Evolutionary conservation across 208 protist genomes (phyloP), one percentile per base, ranked within the genome.

Genomic region (Trypanosoma brucei): DNA sequence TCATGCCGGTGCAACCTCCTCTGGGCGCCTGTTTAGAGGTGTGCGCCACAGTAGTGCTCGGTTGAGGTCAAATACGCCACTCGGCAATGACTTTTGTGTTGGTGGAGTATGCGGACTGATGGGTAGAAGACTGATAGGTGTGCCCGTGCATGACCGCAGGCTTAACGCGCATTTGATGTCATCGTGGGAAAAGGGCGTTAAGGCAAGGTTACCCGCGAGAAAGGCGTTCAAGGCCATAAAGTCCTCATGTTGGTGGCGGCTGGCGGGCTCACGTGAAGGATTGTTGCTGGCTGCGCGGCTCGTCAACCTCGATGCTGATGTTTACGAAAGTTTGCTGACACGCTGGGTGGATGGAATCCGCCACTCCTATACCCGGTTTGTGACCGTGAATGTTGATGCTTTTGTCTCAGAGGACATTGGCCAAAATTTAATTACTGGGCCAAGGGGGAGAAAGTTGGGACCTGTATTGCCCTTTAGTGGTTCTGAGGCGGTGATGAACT

Each of bases 141-240:
- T 82, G 0, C 75, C 82, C 1, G 61, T 87, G 30, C 72, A 92
- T 76, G 78, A 92, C 69, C 75, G 86, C 37, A 79, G 80, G 22
- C 59, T 92, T 30, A 85, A 79, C 42, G 79, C 80, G 0, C 75
- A 62, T 7, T 66, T 84, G 42, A 63, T 54, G 8, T 22, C 0
- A 1, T 14, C 2, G 3, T 71, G 66, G 66, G 38, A 53, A 36
- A 46, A 48, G 8, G 39, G 5, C 22, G 22, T n/a, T 48, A 54
- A 60, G 31, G 52, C 53, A 3, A 42, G 46, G 34, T 11, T 40
- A n/a, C 44, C 58, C 2, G 52, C 49, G 14, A 51, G 37, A 54
- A 54, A 31, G 30, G 40, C 54, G 45, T 62, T 51, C 36, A 36
- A 57, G 58, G 48, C 7, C 34, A 54, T 22, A 40, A 45, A 7